phyloP scores from a whole-genome alignment of 1,284 basidiomycete genomes.

The Puccinia sorghi region DNA sequence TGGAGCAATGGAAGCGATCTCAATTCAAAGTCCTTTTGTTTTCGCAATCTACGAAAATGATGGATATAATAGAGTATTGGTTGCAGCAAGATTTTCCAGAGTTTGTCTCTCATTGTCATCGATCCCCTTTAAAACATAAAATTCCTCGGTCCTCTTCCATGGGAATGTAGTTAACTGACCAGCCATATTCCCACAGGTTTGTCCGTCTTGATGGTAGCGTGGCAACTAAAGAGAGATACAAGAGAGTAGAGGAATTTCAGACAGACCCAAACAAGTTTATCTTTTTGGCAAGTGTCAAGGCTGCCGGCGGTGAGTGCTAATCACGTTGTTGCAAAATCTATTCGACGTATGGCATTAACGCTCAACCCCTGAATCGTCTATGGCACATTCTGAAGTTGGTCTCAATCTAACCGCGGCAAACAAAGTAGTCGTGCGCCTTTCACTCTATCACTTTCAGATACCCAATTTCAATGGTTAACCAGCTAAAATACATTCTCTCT shows the following conservation, averaged over 20 bases:
- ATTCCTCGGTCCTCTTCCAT: neutral
- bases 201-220: constrained; percentile 46
- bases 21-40: constrained; percentile 38
- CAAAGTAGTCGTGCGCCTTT: constrained; percentile 41
- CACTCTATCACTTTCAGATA: neutral
- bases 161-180: neutral
- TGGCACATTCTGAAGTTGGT: constrained; percentile 8
- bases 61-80: constrained; percentile 47
- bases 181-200: neutral
- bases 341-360: neutral
- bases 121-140: neutral
- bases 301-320: constrained; percentile 44
- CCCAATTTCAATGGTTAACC: neutral
- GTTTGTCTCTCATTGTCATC: constrained; percentile 10
- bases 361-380: neutral
- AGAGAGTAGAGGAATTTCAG: constrained; percentile 40
- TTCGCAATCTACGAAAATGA: constrained; percentile 45
- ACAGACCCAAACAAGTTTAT: constrained; percentile 32
- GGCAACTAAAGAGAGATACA: constrained; percentile 24
- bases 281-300: constrained; percentile 42
- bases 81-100: constrained; percentile 45
- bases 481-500: neutral
- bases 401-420: constrained; percentile 47
- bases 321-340: neutral
- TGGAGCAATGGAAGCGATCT: constrained; percentile 41